A percentile compares a stretch with the other conserved stretches of the same genome.
Evolutionary conservation across 2,329 filamentous ascomycete species (phyloP).

Genomic region (Botrytis byssoidea): DNA sequence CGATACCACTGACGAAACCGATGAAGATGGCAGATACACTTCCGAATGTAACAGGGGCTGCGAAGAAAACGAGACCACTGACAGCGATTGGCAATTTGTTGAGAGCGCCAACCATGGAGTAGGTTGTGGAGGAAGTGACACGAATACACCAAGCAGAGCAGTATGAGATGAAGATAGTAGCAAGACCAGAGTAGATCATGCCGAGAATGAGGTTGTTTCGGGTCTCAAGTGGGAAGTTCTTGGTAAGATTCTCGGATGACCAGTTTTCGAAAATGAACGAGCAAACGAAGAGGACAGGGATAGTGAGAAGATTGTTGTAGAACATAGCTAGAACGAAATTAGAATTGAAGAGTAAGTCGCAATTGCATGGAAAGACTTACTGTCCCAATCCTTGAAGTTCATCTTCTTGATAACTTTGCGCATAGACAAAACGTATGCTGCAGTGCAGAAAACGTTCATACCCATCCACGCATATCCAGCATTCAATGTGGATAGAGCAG

Average conservation of each 20-base stretch:
- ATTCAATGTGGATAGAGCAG: constrained; percentile 84
- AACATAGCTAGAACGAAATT: constrained; percentile 75
- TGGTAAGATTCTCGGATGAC: constrained; percentile 77
- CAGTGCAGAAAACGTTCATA: constrained; percentile 92
- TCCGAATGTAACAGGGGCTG: constrained; percentile 87
- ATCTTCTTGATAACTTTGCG: constrained; percentile 98
- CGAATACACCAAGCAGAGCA: constrained; percentile 98
- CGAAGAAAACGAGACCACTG: constrained; percentile 91
- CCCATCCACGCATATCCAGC: constrained; percentile 98
- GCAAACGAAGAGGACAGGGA: constrained; percentile 81
- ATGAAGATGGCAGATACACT: constrained; percentile 88
- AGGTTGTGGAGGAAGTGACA: constrained; percentile 94
- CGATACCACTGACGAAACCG: constrained; percentile 87
- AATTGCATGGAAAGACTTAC: constrained; percentile 55
- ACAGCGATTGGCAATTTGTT: constrained; percentile 98
- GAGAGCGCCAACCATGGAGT: constrained; percentile 96
- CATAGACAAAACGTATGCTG: constrained; percentile 87
- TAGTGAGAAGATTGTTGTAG: constrained; percentile 98
- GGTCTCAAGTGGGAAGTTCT: constrained; percentile 82
- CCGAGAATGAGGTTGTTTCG: constrained; percentile 79
- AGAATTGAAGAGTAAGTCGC: constrained; percentile 32
- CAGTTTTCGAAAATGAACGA: constrained; percentile 88
- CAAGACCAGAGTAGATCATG: constrained; percentile 92
- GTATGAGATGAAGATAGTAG: constrained; percentile 98
- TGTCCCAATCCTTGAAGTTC: constrained; percentile 99